Base-by-base conservation (phyloP, 495 filamentous ascomycete species). In the Pseudevernia furfuracea region DNA sequence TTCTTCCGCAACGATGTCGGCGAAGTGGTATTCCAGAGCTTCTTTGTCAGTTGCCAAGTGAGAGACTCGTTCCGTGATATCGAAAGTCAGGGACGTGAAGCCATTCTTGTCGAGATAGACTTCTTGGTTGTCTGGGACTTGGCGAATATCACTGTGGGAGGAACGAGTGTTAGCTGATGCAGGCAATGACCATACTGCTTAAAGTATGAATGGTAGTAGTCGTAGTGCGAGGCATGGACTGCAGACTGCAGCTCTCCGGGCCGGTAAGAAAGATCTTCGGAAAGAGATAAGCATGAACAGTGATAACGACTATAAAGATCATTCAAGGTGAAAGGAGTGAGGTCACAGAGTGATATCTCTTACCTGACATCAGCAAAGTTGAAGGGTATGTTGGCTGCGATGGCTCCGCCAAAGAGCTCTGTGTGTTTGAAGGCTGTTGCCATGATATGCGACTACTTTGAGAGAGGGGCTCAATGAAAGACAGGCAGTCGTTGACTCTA, bases 101-200 rank as follows among this genome's bases (percentile, higher is more conserved):
- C 92, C 91, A 63, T 87, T 84, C 25, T 74, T 74, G 72, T 90
- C 90, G 74, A 98, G 86, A 75, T 85, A 96, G 69, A 96, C 87
- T 80, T 98, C 94, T 77, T 98, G 92, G 75, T 96, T 85, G 73
- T 96, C 89, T 56, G 94, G 94, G 48, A 98, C 85, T 79, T 93
- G 85, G 72, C 94, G 91, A 73, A 96, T 84, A 60, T 39, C 34
- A 30, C 62, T 64, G 62, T 30, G 0, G 23, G 43, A 19, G 28
- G 9, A 49, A 19, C n/a, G 3, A 59, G 30, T 15, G 49, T 55
- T 15, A 43, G 48, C 41, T 5, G 23, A 32, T 30, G 49, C 15
- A 53, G 6, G 19, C 12, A 17, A 19, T 9, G 25, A 32, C 25
- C 1, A 4, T 2, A 46, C 10, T 46, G 21, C 1, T 21, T 23